Base-by-base conservation (phyloP, 352 stramenopile genomes). In the Elongisporangium senticosum region DNA sequence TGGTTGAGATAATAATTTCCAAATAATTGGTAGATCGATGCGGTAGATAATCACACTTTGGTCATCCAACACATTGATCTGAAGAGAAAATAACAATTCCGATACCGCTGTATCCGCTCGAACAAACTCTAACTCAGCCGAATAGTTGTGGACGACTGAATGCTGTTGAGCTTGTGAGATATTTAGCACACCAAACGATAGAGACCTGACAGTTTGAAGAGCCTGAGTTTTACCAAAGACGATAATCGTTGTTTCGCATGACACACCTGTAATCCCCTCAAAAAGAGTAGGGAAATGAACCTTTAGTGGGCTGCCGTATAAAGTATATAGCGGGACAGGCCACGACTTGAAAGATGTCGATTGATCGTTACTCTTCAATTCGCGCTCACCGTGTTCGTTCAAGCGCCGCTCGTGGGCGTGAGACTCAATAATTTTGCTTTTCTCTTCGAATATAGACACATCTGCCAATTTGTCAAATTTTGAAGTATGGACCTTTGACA, bases 181-280 rank as follows among this genome's bases (percentile, higher is more conserved):
- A 19, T 63, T 5, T 15, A 57, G n/a, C 19, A 56, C 14, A 10
- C 63, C 63, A 28, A 48, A 49, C 3, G 54, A 67, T 49, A 22
- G 33, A 13, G 51, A 15, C 55, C 51, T 53, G 15, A 63, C 15
- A 7, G 51, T 63, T 13, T 11, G 14, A 51, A 67, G 56, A 8
- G 17, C 21, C 7, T 66, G 59, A 1, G 15, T 39, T n/a, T 51
- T 4, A 21, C 48, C 28, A 20, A 69, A 69, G 23, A 67, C 47
- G 1, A 14, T 58, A 43, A 67, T 55, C 3, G 8, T 61, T 49
- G 55, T 70, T 17, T 63, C 24, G 40, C 63, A 67, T 21, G 33
- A 43, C 8, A 17, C 8, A 43, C 33, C 33, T 17, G 33, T 43
- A 17, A 43, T 17, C 15, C 13, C 33, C 33, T 43, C 33, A 17